Base-by-base conservation (phyloP, 2,329 filamentous ascomycete species). In the Pyrenochaeta sp. region DNA sequence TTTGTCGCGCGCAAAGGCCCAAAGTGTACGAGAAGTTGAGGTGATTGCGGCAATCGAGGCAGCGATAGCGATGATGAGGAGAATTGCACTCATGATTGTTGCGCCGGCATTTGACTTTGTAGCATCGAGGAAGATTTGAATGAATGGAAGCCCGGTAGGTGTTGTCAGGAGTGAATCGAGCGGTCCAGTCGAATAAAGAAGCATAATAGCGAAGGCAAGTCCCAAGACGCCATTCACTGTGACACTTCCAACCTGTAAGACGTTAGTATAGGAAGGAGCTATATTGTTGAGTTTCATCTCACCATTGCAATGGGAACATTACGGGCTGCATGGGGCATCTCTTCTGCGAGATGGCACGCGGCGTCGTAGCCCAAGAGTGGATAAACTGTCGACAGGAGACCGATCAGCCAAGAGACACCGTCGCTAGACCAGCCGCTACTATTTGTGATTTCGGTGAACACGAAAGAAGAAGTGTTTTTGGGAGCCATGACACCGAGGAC, bases 161-260 rank as follows among this genome's bases (percentile, higher is more conserved):
- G 78, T 78, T 0, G 68, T 42, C 2, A 81, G 68, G 2, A 82
- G 62, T 0, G 64, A 59, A 0, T 78, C 64, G 1, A 82, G 67
- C 17, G 75, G 65, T 0, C 78, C 78, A 0, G 79, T 73, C 1
- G 73, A 77, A 63, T 77, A 83, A 1, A 82, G 67, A 0, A 83
- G 63, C 5, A 81, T 65, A 46, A 80, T 69, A 29, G 68, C 71
- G 55, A 77, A 81, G 2, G 69, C 67, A 1, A 82, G 67, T 2
- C 80, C 81, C 42, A 82, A 74, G 1, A 82, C 43, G 0, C 80
- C 80, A 44, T 83, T 83, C 32, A 80, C 63, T 0, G 73, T 45
- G 2, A 73, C 66, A 35, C 32, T 35, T 4, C 32, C 32, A 11
- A 35, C 32, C 32, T 35, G 15, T 17, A 35, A 35, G 14, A 17